phyloP scores from a whole-genome alignment of 2,329 filamentous ascomycete species.

The Talaromyces pinophilus region DNA sequence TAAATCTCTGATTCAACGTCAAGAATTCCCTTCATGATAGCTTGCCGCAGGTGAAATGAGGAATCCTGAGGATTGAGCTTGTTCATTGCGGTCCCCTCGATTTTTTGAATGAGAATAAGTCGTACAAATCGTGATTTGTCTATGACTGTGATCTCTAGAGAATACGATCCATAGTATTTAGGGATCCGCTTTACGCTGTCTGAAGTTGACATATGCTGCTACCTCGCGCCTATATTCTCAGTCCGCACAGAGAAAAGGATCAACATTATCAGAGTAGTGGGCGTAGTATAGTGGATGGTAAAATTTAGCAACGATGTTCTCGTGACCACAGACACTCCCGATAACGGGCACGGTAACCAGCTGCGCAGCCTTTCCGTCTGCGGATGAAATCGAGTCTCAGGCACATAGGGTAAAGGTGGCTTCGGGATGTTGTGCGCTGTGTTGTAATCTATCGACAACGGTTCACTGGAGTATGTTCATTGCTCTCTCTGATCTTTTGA shows the following conservation, averaged over 20 bases:
- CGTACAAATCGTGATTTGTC: not conserved
- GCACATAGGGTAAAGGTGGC: not conserved
- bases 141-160: not conserved
- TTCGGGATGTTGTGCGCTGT: not conserved
- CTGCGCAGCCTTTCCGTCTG: not conserved
- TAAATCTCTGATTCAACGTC: conserved; percentile 24
- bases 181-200: not conserved
- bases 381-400: not conserved
- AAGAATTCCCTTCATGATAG: conserved; percentile 24
- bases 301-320: not conserved
- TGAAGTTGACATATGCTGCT: not conserved
- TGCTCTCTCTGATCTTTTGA: not conserved
- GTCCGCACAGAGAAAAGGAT: not conserved
- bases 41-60: conserved; percentile 19
- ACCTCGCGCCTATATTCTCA: not conserved
- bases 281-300: not conserved
- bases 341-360: not conserved
- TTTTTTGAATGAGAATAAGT: not conserved
- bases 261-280: not conserved
- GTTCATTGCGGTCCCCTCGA: not conserved
- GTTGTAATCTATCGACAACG: not conserved
- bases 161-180: not conserved
- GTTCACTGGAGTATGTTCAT: not conserved
- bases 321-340: not conserved
- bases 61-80: conserved; percentile 15